phyloP scores from a whole-genome alignment of 2,329 filamentous ascomycete genomes.

The Fusarium sp. region DNA sequence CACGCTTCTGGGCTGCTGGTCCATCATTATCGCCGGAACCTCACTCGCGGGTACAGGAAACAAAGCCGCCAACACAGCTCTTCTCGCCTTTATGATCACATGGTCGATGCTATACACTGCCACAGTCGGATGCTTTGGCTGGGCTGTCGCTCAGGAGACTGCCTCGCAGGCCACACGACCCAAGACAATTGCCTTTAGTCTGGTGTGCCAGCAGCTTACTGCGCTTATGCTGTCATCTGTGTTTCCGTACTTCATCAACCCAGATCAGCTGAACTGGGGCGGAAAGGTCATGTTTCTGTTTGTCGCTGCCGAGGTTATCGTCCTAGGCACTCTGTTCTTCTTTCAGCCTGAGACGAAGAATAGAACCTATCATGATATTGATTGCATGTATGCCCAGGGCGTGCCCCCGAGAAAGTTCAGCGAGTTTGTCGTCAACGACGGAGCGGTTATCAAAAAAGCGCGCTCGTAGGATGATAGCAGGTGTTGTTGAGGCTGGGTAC shows the following conservation, averaged over 20 bases:
- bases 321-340: conserved; percentile 51
- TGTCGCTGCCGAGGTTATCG: conserved; percentile 54
- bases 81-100: conserved; percentile 50
- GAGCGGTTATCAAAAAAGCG: conserved; percentile 20
- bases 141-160: conserved; percentile 50
- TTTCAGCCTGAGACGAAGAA: conserved; percentile 59
- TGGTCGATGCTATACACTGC: conserved; percentile 52
- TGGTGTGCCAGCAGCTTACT: conserved; percentile 53
- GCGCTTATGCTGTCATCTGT: conserved; percentile 55
- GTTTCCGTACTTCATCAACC: conserved; percentile 57
- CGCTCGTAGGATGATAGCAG: neutral
- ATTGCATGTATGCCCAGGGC: conserved; percentile 47
- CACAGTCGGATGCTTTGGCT: conserved; percentile 50
- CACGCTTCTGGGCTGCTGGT: conserved; percentile 47
- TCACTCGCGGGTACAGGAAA: conserved; percentile 42
- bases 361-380: conserved; percentile 55
- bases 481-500: neutral
- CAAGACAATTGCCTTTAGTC: conserved; percentile 50
- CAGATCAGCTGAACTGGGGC: conserved; percentile 57
- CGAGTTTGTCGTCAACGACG: conserved; percentile 42
- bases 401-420: conserved; percentile 47
- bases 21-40: conserved; percentile 47
- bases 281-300: conserved; percentile 58
- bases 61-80: conserved; percentile 45
- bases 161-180: conserved; percentile 48